Percentiles rank a stretch among this genome's conserved stretches.
phyloP scores from a whole-genome alignment of 352 stramenopile genomes.

The Pseudoperonospora humuli region DNA sequence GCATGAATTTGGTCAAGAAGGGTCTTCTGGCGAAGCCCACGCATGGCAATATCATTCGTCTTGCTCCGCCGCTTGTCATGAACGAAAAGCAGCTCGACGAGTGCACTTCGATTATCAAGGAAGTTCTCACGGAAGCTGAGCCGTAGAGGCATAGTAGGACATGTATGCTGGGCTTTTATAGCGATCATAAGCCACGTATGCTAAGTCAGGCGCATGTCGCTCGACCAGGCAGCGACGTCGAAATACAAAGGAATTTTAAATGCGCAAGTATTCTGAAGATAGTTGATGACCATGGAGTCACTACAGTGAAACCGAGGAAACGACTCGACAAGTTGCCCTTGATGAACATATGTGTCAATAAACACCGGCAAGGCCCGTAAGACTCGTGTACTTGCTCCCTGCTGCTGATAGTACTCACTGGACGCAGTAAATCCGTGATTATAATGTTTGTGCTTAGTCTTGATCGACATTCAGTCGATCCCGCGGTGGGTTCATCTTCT shows the following conservation, averaged over 20 bases:
- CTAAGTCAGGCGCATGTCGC: too few species aligned
- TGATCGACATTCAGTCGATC: slow-evolving; percentile 61
- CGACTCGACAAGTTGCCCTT: too few species aligned
- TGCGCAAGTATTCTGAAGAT: too few species aligned
- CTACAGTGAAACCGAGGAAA: too few species aligned
- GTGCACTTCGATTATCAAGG: slow-evolving; percentile 82
- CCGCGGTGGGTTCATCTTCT: slow-evolving; percentile 82
- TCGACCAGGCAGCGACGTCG: too few species aligned
- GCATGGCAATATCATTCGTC: slow-evolving; percentile 97
- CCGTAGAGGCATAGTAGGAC: slow-evolving; percentile 22
- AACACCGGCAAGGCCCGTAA: slow-evolving; percentile 4
- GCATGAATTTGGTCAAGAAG: slow-evolving; percentile 91
- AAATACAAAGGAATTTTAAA: too few species aligned
- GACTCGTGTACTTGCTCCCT: slow-evolving; percentile 3
- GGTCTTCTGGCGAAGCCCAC: slow-evolving; percentile 98
- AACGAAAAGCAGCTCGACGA: slow-evolving; percentile 90
- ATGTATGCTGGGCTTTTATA: background rate
- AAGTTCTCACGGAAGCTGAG: slow-evolving; percentile 57
- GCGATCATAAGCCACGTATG: background rate
- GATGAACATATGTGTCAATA: slow-evolving; percentile 14
- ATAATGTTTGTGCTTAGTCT: slow-evolving; percentile 17
- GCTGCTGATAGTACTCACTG: slow-evolving; percentile 15
- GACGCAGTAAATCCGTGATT: slow-evolving; percentile 10
- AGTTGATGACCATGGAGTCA: too few species aligned
- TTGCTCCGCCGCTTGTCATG: slow-evolving; percentile 94